Evolutionary conservation across 1,139 yeast species (phyloP).

Genomic region (Pichia sp.): DNA sequence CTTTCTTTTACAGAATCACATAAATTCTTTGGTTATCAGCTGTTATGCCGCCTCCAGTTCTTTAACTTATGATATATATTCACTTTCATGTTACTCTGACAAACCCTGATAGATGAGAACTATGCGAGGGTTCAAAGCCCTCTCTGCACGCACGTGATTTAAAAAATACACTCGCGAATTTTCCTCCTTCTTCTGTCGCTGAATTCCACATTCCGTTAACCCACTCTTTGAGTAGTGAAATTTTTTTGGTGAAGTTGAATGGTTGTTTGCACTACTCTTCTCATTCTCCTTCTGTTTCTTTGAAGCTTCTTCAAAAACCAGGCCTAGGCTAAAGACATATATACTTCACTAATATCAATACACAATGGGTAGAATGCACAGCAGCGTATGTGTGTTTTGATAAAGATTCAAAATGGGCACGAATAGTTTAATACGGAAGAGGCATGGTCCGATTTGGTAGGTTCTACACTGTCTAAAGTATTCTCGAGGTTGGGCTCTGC

Average conservation of each 20-base stretch:
- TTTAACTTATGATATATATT: too few relatives aligned
- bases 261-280: not conserved
- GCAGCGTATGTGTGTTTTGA: slow-evolving; percentile 37
- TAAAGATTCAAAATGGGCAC: slow-evolving; percentile 12
- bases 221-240: not conserved
- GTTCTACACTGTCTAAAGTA: not conserved
- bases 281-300: not conserved
- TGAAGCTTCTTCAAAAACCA: slow-evolving; percentile 3
- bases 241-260: not conserved
- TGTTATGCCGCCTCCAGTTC: too few relatives aligned
- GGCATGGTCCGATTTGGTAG: slow-evolving; percentile 31
- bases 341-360: slow-evolving; percentile 12
- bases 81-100: too few relatives aligned
- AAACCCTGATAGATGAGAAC: too few relatives aligned
- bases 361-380: slow-evolving; percentile 62
- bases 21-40: too few relatives aligned
- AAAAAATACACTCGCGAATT: not conserved
- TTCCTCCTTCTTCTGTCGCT: not conserved
- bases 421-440: slow-evolving; percentile 23
- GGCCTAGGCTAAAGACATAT: slow-evolving; percentile 18
- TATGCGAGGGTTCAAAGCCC: not conserved
- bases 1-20: too few relatives aligned
- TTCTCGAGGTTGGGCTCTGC: not conserved
- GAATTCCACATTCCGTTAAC: not conserved
- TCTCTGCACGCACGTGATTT: not conserved